Conservation (phyloP, 768 basidiomycete genomes). For the Xerocomellus dryophilus region DNA sequence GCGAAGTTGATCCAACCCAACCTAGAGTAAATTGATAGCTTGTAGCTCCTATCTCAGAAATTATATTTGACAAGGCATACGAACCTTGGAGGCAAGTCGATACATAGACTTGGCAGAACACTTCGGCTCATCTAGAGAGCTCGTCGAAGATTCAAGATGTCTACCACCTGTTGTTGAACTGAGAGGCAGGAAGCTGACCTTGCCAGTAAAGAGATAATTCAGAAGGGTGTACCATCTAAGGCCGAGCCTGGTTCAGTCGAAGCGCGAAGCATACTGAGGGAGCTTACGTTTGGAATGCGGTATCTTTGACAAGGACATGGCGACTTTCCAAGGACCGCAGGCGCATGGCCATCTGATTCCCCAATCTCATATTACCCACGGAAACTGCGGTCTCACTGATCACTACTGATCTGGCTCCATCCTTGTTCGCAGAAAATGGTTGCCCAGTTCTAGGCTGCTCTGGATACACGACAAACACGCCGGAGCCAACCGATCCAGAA, state of each 20-base stretch:
- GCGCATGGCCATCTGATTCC: slow-evolving; percentile 1
- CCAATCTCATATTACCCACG: neutral
- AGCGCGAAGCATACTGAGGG: neutral
- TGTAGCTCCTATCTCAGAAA: neutral
- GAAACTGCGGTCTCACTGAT: slow-evolving; percentile 9
- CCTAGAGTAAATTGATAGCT: neutral
- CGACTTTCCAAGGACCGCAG: slow-evolving; percentile 21
- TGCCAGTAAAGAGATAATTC: slow-evolving; percentile 39
- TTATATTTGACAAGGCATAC: neutral
- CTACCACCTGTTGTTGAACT: slow-evolving; percentile 9
- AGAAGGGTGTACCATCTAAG: slow-evolving; percentile 40
- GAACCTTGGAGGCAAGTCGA: slow-evolving; percentile 40
- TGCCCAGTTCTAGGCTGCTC: slow-evolving; percentile 6
- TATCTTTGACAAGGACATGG: slow-evolving; percentile 25
- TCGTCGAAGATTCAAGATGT: slow-evolving; percentile 1
- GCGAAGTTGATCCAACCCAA: slow-evolving; percentile 19
- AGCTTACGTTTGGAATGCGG: slow-evolving; percentile 28
- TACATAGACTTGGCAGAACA: slow-evolving; percentile 49
- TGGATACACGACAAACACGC: slow-evolving; percentile 18
- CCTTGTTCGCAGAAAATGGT: neutral
- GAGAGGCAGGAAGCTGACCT: slow-evolving; percentile 33
- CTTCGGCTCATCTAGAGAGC: slow-evolving; percentile 2
- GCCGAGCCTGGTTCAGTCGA: neutral
- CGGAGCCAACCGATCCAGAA: slow-evolving; percentile 15
- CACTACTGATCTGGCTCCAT: neutral